phyloP scores from a whole-genome alignment of 371 early-diverging fungal species.

The Cokeromyces recurvatus region DNA sequence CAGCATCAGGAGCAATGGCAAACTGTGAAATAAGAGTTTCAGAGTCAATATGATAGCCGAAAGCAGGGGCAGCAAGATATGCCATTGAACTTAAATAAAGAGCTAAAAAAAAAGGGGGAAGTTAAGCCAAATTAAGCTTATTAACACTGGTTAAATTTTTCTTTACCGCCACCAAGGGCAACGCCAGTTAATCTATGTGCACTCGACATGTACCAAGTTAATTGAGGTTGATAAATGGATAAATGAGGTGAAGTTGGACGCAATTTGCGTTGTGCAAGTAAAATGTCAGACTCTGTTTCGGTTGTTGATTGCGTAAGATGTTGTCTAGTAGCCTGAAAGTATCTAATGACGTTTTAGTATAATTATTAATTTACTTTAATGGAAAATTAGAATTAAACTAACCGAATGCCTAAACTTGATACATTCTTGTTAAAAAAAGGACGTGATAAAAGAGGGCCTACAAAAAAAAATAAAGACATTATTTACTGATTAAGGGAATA shows the following conservation, averaged over 20 bases:
- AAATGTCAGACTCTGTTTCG: conserved; percentile 14
- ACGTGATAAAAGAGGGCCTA: too few species aligned
- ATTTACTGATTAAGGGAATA: too few species aligned
- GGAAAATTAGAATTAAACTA: too few species aligned
- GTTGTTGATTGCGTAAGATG: conserved; percentile 1
- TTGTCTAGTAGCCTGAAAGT: background rate
- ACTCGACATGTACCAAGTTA: conserved; percentile 69
- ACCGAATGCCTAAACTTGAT: too few species aligned
- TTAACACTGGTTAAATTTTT: background rate
- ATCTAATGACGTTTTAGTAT: background rate
- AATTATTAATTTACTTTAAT: too few species aligned
- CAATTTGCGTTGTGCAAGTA: conserved; percentile 36
- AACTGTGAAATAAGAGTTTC: conserved; percentile 39
- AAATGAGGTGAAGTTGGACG: conserved; percentile 76
- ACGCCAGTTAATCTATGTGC: conserved; percentile 71
- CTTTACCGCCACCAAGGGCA: conserved; percentile 57
- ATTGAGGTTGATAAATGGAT: conserved; percentile 77
- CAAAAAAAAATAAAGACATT: too few species aligned
- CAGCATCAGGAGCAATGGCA: conserved; percentile 10
- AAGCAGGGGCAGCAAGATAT: conserved; percentile 36
- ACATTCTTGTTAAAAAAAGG: too few species aligned
- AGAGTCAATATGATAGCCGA: conserved; percentile 49
- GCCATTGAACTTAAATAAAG: conserved; percentile 54
- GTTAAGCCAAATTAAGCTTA: background rate
- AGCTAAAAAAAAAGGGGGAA: conserved; percentile 14